These are phyloP conservation scores for Lachnellula suecica DNA, from an alignment of 2,329 filamentous ascomycete genomes.

Conservation along the genomic window DNA sequence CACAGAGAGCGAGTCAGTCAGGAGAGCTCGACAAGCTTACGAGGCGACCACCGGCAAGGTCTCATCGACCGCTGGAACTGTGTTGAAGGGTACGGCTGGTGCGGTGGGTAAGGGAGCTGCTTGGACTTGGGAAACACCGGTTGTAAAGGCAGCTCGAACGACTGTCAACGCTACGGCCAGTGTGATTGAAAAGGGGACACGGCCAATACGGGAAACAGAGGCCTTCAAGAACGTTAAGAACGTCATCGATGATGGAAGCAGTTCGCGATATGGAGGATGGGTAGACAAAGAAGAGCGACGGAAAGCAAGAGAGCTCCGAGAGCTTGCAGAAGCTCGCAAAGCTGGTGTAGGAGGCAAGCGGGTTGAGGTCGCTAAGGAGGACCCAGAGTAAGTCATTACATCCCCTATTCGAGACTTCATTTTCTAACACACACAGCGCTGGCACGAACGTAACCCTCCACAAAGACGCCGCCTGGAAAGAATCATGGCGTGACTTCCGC, in stretches of 20 bases:
- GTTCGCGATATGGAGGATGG: constrained; percentile 94
- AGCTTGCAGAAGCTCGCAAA: constrained; percentile 57
- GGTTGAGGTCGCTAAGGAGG: constrained; percentile 69
- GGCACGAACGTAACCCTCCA: constrained; percentile 93
- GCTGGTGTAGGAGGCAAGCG: constrained; percentile 38
- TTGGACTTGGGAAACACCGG: constrained; percentile 96
- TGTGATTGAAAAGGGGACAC: constrained; percentile 89
- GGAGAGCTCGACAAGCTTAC: constrained; percentile 82
- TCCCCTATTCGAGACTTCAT: constrained; percentile 4
- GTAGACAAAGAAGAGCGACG: constrained; percentile 92
- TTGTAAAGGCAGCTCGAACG: constrained; percentile 87
- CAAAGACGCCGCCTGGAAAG: constrained; percentile 97
- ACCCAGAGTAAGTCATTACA: constrained; percentile 72
- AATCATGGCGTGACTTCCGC: constrained; percentile 95
- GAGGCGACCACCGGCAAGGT: constrained; percentile 83
- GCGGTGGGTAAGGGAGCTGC: constrained; percentile 87
- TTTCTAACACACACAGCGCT: constrained; percentile 60
- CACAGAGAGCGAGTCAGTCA: constrained; percentile 87
- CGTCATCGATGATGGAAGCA: constrained; percentile 95
- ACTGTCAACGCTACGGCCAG: constrained; percentile 83
- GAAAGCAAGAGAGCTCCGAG: constrained; percentile 72
- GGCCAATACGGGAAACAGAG: constrained; percentile 90
- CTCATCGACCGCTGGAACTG: constrained; percentile 73
- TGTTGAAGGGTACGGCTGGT: constrained; percentile 80
- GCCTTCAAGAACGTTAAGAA: constrained; percentile 94